Base-by-base conservation (phyloP, 2,329 filamentous ascomycete species). In the Didymella pinodella region DNA sequence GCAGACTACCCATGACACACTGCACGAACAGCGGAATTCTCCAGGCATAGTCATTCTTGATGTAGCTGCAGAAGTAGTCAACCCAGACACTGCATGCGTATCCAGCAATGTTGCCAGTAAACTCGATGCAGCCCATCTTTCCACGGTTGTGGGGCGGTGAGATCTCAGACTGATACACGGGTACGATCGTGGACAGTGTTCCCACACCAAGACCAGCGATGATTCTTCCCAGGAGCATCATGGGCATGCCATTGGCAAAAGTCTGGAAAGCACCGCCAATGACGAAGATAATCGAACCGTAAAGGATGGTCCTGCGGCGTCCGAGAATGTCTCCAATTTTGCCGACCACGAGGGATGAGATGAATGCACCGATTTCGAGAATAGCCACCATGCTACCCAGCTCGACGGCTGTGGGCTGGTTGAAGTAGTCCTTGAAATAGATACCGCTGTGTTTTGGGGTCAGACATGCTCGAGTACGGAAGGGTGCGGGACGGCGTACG, bases 31-130 rank as follows among this genome's bases (percentile, higher is more conserved):
- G 81, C 1, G 95, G 95, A 44, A 97, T 70, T 48, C 95, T 90
- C 95, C 95, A 99, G 2, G 95, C 92, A 80, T 90, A 85, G 76
- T 98, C 83, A 70, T 83, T 91, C 62, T 92, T 79, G 73, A 99
- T 98, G 75, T 85, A 97, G 57, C 91, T 95, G 79, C 93, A 97
- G 71, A 95, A 94, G 79, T 98, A 99, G 78, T 99, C 95, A 28
- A 98, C 94, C 95, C 95, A 99, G 22, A 98, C 94, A 68, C 94
- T 98, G 52, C 92, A 93, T 54, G 94, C 90, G 76, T 99, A 99
- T 31, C 95, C 95, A 61, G 92, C 89, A 64, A 99, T 96, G 78
- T 99, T 99, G 53, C 95, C 95, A 0, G 94, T 94, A 74, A 98
- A 99, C 77, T 99, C 95, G 66, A 99, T 98, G 77, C 95, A 98